Evolutionary conservation across 2,329 filamentous ascomycete genomes (phyloP), one percentile per base, ranked within the genome.

Genomic region (Neoscytalidium dimidiatum): DNA sequence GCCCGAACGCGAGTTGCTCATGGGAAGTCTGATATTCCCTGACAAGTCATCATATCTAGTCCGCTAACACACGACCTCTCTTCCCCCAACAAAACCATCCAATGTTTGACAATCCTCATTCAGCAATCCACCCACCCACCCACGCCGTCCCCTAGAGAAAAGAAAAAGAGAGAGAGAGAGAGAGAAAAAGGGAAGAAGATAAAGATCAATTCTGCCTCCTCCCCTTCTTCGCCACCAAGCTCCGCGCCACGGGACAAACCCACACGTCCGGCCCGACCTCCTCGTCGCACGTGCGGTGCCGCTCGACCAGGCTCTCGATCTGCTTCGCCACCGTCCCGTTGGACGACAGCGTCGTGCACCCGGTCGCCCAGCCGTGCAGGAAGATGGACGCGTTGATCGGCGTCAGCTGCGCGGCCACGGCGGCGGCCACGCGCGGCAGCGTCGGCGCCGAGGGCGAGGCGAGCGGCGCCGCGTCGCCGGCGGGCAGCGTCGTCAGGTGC

Each of bases 351-450:
- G 90, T 93, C 1, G 88, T 90, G 28, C 85, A 72, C 0, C 83
- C 80, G 8, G 80, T 77, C 9, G 82, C 82, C 91, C 91, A 94
- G 17, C 90, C 90, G 71, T 88, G 88, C 61, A 90, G 79, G 71
- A 93, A 92, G 8, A 92, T 90, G 21, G 88, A 88, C 62, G 83
- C 78, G 70, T 92, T 92, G 64, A 91, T 86, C 13, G 81, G 76
- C 0, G 85, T 87, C 60, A 91, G 78, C 5, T 81, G 78, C 8
- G 79, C 69, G 4, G 72, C 80, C 61, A 83, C 82, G 68, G 71
- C 78, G 44, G 70, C 77, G 13, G 85, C 79, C 14, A 78, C 76
- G 17, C n/a, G 74, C 70, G 38, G 38, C 38, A 41, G 38, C 14
- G 14, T 11, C 38, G 38, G 38, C 5, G 4, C 14, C 5, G 38